Evolutionary conservation across 176 grass and related monocot genomes (phyloP).

Genomic region (Rhipidocladum racemiflorum): DNA sequence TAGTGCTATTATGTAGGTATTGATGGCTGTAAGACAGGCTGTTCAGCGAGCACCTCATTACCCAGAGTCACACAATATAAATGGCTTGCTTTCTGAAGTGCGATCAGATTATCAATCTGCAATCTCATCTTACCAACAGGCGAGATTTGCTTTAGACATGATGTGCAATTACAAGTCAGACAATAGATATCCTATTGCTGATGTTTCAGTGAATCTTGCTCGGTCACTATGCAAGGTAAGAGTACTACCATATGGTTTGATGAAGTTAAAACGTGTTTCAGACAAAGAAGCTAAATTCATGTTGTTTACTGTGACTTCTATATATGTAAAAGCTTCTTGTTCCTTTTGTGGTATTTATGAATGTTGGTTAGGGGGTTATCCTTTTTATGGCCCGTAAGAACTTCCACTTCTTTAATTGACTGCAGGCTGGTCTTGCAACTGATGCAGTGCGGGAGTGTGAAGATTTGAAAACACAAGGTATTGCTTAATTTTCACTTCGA

Average conservation of each 20-base stretch:
- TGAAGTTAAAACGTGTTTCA: conserved; percentile 1
- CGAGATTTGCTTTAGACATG: conserved; percentile 54
- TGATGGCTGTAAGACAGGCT: conserved; percentile 83
- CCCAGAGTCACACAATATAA: conserved; percentile 85
- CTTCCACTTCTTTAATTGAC: conserved; percentile 16
- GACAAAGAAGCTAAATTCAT: conserved; percentile 11
- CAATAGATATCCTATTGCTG: conserved; percentile 37
- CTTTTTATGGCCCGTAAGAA: conserved; percentile 22
- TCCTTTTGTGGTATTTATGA: conserved; percentile 20
- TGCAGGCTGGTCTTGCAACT: conserved; percentile 73
- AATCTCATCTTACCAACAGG: conserved; percentile 57
- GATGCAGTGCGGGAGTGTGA: conserved; percentile 67
- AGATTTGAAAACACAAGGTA: conserved; percentile 76
- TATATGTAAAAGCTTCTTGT: background rate
- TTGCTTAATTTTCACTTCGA: conserved; percentile 22
- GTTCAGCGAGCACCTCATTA: conserved; percentile 65
- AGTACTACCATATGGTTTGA: conserved; percentile 18
- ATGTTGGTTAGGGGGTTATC: conserved; percentile 5
- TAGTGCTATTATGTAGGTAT: conserved; percentile 54
- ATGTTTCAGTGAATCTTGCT: conserved; percentile 89
- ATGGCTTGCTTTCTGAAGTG: conserved; percentile 84
- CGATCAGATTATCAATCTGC: conserved; percentile 73
- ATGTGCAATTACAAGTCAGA: conserved; percentile 47
- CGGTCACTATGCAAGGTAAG: conserved; percentile 84
- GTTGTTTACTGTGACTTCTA: background rate